These are phyloP conservation scores for Agaricus subrufescens DNA, from an alignment of 768 basidiomycete species.

Conservation along the genomic window DNA sequence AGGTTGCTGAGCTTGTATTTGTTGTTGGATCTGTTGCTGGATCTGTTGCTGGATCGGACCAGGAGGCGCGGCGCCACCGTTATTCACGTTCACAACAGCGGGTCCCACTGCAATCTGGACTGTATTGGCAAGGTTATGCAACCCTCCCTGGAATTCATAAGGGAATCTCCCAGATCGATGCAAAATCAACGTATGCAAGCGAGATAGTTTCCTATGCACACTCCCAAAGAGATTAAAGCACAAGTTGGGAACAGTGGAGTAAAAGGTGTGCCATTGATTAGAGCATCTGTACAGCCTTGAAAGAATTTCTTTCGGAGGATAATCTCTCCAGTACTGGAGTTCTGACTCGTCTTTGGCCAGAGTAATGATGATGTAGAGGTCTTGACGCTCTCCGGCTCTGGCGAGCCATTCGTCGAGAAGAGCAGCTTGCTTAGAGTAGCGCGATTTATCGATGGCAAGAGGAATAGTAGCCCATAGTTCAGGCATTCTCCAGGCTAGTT, in stretches of 20 bases:
- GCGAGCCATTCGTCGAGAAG: conserved; percentile 7
- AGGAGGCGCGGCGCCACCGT: too few species aligned
- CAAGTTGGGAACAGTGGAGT: conserved; percentile 7
- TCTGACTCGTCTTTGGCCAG: conserved; percentile 1
- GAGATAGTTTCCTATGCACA: conserved; percentile 1
- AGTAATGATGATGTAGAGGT: conserved; percentile 3
- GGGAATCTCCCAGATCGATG: conserved; percentile 1
- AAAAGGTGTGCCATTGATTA: conserved; percentile 9
- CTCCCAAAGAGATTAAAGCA: conserved; percentile 6
- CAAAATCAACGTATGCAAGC: conserved; percentile 5
- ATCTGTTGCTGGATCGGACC: too few species aligned
- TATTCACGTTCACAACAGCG: not conserved
- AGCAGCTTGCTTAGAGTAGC: not conserved
- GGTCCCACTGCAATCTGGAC: too few species aligned
- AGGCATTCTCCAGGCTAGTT: conserved; percentile 1
- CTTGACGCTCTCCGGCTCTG: conserved; percentile 3
- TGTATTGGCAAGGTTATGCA: not conserved
- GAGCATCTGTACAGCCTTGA: conserved; percentile 1
- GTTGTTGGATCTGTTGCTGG: too few species aligned
- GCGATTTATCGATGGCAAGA: not conserved
- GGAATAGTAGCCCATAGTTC: conserved; percentile 8
- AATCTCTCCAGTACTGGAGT: conserved; percentile 6
- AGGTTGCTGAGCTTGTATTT: too few species aligned
- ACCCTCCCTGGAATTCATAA: conserved; percentile 1
- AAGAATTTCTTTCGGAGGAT: conserved; percentile 4